Base-by-base conservation (phyloP, 2,329 filamentous ascomycete species). In the Colletotrichum theobromicola region DNA sequence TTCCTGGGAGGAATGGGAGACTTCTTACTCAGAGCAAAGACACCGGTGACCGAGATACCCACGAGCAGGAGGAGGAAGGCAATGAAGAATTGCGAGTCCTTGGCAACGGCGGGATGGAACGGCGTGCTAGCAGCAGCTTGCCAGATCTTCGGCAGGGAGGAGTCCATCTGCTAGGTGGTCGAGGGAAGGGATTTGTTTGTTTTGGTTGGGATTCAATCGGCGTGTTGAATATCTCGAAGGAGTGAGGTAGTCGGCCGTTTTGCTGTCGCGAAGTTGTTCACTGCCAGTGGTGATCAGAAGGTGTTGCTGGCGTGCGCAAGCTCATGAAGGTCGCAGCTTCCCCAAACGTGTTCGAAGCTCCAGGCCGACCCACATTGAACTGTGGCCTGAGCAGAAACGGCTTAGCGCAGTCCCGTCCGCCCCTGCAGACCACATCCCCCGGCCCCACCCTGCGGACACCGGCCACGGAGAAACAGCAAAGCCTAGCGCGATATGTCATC, bases 81-180 rank as follows among this genome's bases (percentile, higher is more conserved):
- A 78, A 98, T 88, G 78, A 91, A 86, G 87, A 98, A 97, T 79
- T 98, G 97, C 83, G 88, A 92, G 81, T 92, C 90, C 88, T 98
- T 98, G 83, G 90, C 90, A 80, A 98, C 87, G 72, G 92, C 83
- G 76, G 96, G 95, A 79, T 93, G 86, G 87, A 97, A 98, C 77
- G 95, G 95, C 88, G 92, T 94, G 90, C 92, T 91, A 85, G 94
- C 91, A 87, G 96, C 94, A 90, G 95, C 94, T 90, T 97, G 94
- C 96, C 96, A 98, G 88, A 98, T 90, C 85, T 97, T 92, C 86
- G 93, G 92, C 85, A 98, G 88, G 89, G 94, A 95, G 82, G 92
- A 91, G 91, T 94, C 93, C 93, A 94, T 94, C 87, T 74, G 73
- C 73, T 70, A 55, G 61, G 57, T 21, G 30, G 30, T 62, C 35